Conservation (phyloP, 2,329 filamentous ascomycete species). For the Penicillium digitatum region DNA sequence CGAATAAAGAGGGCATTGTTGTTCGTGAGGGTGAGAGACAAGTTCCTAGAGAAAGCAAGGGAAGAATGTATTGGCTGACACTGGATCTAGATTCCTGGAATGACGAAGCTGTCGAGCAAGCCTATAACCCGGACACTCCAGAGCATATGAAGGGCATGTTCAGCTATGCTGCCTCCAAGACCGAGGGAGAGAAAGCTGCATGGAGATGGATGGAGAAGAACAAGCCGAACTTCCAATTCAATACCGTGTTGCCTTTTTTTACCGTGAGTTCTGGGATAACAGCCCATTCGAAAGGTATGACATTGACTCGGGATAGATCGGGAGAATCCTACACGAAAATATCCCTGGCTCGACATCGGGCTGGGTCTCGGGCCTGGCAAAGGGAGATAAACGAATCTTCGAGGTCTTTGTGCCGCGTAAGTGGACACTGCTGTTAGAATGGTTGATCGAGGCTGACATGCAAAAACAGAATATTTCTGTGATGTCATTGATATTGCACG, state of each 20-base stretch:
- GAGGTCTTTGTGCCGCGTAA: neutral
- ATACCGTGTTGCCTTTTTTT: constrained; percentile 36
- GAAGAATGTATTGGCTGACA: neutral
- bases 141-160: constrained; percentile 23
- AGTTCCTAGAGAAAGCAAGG: neutral
- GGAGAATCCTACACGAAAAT: constrained; percentile 34
- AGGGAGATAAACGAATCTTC: constrained; percentile 4
- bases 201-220: constrained; percentile 47
- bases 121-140: constrained; percentile 31
- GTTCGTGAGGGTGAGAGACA: constrained; percentile 13
- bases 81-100: constrained; percentile 16
- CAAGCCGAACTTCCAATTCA: constrained; percentile 44
- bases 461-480: constrained; percentile 2
- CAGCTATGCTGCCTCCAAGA: constrained; percentile 48
- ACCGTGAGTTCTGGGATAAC: constrained; percentile 35
- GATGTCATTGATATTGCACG: constrained; percentile 33
- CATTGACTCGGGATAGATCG: constrained; percentile 20
- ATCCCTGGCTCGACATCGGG: constrained; percentile 19
- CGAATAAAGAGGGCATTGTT: neutral
- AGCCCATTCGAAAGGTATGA: neutral
- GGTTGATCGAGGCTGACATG: neutral
- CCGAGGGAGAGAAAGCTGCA: constrained; percentile 44
- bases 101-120: constrained; percentile 29
- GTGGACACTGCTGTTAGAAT: neutral
- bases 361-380: constrained; percentile 4